Conservation (phyloP, 2,329 filamentous ascomycete species). For the Ophiostoma australiae region DNA sequence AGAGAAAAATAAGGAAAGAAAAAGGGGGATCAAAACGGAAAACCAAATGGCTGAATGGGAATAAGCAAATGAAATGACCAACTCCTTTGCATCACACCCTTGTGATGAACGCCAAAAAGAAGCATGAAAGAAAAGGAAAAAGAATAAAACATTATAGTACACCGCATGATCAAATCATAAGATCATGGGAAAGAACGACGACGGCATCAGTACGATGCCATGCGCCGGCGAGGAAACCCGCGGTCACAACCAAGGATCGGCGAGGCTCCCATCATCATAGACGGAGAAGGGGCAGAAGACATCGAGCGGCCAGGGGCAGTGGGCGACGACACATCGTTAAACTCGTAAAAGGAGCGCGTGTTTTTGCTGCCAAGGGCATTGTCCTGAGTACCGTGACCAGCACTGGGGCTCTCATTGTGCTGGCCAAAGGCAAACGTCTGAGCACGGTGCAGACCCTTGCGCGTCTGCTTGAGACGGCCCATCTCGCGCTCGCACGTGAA, state of each 20-base stretch:
- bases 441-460: constrained; percentile 77
- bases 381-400: not conserved
- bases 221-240: constrained; percentile 50
- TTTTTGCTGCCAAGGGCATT: not conserved
- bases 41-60: constrained; percentile 18
- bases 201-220: constrained; percentile 56
- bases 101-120: constrained; percentile 15
- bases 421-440: constrained; percentile 95
- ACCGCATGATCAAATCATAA: constrained; percentile 12
- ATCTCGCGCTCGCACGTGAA: constrained; percentile 91
- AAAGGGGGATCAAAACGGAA: constrained; percentile 11
- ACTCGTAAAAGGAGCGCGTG: constrained; percentile 28
- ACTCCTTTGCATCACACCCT: constrained; percentile 5
- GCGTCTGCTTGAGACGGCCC: constrained; percentile 79
- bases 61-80: constrained; percentile 11
- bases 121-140: constrained; percentile 1
- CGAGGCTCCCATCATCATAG: constrained; percentile 42
- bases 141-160: constrained; percentile 16
- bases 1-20: constrained; percentile 18
- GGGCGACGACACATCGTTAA: constrained; percentile 49
- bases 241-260: constrained; percentile 47
- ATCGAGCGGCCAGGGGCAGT: constrained; percentile 46
- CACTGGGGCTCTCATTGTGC: constrained; percentile 39
- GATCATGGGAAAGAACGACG: not conserved
- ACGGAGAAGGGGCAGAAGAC: constrained; percentile 36